A percentile compares a stretch with the other conserved stretches of the same genome.
These are phyloP conservation scores for Dichotomopilus funicola DNA, from an alignment of 2,329 filamentous ascomycete genomes.

Conservation along the genomic window DNA sequence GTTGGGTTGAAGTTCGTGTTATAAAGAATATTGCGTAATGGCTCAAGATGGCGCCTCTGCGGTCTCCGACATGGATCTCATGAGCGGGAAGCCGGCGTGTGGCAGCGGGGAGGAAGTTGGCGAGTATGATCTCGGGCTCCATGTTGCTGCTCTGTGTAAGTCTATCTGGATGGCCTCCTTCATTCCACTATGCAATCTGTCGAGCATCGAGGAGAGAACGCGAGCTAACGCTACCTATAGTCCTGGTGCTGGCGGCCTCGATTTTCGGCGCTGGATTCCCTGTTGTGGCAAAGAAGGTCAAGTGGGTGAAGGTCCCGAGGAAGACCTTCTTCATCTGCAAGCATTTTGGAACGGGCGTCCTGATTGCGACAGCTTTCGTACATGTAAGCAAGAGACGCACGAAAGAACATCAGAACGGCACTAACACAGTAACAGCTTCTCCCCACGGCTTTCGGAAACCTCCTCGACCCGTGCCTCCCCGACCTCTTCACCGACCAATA, in stretches of 20 bases:
- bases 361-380: conserved; percentile 67
- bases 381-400: conserved; percentile 41
- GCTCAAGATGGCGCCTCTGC: conserved; percentile 3
- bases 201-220: background rate
- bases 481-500: conserved; percentile 54
- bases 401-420: background rate
- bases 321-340: conserved; percentile 57
- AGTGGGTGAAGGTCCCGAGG: conserved; percentile 50
- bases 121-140: conserved; percentile 38
- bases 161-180: conserved; percentile 4
- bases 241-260: conserved; percentile 36
- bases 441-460: conserved; percentile 51
- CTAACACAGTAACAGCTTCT: conserved; percentile 37
- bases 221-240: conserved; percentile 24
- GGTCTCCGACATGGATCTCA: conserved; percentile 13
- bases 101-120: conserved; percentile 32
- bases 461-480: conserved; percentile 50
- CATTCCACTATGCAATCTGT: background rate
- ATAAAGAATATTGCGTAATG: background rate
- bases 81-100: conserved; percentile 34
- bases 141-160: conserved; percentile 38
- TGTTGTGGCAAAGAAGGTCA: conserved; percentile 49
- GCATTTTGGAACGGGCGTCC: conserved; percentile 63
- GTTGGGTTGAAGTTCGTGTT: background rate
- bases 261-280: conserved; percentile 45